Evolutionary conservation across 176 grass and related monocot species (phyloP), one percentile per base, ranked within the genome.

Genomic region (Carex cristatella): DNA sequence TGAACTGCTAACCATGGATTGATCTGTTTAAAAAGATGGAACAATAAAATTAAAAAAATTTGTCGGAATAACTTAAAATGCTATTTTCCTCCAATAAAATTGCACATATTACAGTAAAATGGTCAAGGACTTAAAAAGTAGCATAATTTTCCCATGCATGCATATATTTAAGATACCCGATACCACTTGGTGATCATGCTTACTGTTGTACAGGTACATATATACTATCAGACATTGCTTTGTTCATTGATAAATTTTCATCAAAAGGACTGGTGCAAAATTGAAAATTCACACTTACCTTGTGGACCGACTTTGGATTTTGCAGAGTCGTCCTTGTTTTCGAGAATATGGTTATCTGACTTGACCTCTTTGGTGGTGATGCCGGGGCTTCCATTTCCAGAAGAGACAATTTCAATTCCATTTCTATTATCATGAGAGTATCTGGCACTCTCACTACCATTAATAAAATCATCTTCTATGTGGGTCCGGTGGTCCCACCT

Each of bases 401-500:
- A 81, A 44, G 57, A 81, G 60, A 18, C 1, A 14, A 30, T 46
- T 44, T 40, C 57, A 18, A n/a, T 81, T 62, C 56, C 78, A 80
- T 37, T 60, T n/a, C 55, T 80, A 30, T 80, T 56, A 57, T 79
- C 49, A 32, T 79, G 48, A 77, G 70, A 86, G 66, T 86, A 69
- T 48, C 86, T 60, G 51, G 80, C 54, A 79, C 32, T 37, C 10
- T 78, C 81, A 59, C 71, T 37, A 54, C 56, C 56, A 60, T 79
- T 77, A 44, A 85, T 49, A 62, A 80, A 35, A 38, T 81, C 79
- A 76, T 91, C 92, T 81, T 88, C 87, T 87, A 91, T 94, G 83
- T 94, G 89, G 65, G 87, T 94, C 38, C 89, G 84, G 71, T 91
- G 87, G 87, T 91, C 89, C 87, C 89, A 91, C 49, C 87, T 86